Evolutionary conservation across 2,329 filamentous ascomycete species (phyloP).

Genomic region (Botrytis fragariae): DNA sequence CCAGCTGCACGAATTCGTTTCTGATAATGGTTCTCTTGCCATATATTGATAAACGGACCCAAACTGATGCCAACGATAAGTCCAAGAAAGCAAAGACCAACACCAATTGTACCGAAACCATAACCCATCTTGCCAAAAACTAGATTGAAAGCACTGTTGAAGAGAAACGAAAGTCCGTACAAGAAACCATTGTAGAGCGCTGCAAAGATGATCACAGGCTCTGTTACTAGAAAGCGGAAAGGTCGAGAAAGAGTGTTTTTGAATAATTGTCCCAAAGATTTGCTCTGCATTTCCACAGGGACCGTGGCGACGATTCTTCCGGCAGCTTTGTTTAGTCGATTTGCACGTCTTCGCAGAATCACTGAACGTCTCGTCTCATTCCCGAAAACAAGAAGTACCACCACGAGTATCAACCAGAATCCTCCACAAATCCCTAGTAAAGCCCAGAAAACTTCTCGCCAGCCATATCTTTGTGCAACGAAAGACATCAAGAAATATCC

Average conservation of each 20-base stretch:
- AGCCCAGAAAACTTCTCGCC: conserved; percentile 25
- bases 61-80: conserved; percentile 42
- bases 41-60: conserved; percentile 44
- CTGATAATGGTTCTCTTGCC: conserved; percentile 39
- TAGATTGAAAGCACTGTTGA: conserved; percentile 43
- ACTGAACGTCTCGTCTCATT: conserved; percentile 24
- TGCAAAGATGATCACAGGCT: conserved; percentile 59
- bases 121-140: conserved; percentile 47
- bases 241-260: conserved; percentile 35
- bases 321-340: conserved; percentile 1
- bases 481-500: conserved; percentile 32
- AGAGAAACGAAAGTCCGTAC: conserved; percentile 53
- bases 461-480: conserved; percentile 18
- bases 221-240: conserved; percentile 54
- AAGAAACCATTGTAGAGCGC: conserved; percentile 59
- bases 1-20: conserved; percentile 42
- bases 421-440: conserved; percentile 24
- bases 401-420: conserved; percentile 23
- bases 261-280: conserved; percentile 17
- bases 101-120: conserved; percentile 42
- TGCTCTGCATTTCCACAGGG: conserved; percentile 11
- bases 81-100: conserved; percentile 44
- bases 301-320: conserved; percentile 1
- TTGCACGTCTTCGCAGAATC: conserved; percentile 7
- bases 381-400: conserved; percentile 9